phyloP scores from a whole-genome alignment of 2,329 filamentous ascomycete species.

The Colletotrichum shisoi region DNA sequence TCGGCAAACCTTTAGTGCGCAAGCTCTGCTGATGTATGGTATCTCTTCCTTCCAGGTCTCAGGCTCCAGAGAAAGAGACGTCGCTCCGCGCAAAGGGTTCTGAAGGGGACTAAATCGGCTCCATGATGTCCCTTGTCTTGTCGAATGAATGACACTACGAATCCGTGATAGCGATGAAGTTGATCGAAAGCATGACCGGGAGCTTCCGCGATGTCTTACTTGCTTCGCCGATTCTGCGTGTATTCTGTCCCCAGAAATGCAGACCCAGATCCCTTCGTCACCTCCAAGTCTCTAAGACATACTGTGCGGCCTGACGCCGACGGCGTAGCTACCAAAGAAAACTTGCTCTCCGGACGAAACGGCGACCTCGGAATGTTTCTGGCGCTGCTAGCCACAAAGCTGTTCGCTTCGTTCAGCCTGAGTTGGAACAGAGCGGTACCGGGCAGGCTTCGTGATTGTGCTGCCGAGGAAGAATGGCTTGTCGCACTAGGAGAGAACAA shows the following conservation, averaged over 20 bases:
- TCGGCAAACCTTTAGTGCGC: background rate
- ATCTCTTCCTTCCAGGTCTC: too few relatives aligned
- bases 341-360: slow-evolving; percentile 13
- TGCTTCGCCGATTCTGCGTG: background rate
- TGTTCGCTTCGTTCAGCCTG: background rate
- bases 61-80: too few relatives aligned
- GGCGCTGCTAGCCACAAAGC: background rate
- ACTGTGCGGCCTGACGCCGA: background rate
- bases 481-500: background rate
- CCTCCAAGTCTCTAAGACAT: slow-evolving; percentile 12
- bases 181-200: background rate
- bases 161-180: background rate
- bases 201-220: background rate
- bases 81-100: too few relatives aligned
- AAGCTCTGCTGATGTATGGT: background rate
- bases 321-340: background rate
- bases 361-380: background rate
- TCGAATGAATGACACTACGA: background rate
- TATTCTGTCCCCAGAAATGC: background rate
- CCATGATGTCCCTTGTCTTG: background rate
- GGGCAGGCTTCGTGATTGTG: background rate
- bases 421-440: background rate
- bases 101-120: background rate
- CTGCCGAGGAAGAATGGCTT: background rate
- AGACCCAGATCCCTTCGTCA: background rate